Evolutionary conservation across 495 filamentous ascomycete genomes (phyloP).

Genomic region (Evansstolkia leycettana): DNA sequence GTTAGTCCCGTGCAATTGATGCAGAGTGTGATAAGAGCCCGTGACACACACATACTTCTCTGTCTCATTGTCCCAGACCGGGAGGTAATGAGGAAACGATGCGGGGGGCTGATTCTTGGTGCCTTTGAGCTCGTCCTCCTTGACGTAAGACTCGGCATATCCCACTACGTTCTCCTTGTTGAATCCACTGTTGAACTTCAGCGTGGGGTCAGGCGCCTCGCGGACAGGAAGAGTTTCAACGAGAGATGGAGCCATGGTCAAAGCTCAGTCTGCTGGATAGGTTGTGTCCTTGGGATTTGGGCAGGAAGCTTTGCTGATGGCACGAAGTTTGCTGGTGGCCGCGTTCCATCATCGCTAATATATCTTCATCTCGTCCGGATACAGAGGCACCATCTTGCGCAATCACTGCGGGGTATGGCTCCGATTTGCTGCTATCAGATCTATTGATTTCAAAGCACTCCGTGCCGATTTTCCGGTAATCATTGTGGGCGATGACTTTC

Average conservation of each 20-base stretch:
- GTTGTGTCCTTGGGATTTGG: too few relatives aligned
- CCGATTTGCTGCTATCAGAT: too few relatives aligned
- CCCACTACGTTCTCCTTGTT: conserved; percentile 52
- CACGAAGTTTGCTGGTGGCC: too few relatives aligned
- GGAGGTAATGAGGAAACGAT: conserved; percentile 61
- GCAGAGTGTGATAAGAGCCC: background rate
- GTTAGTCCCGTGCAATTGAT: background rate
- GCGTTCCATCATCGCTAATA: background rate
- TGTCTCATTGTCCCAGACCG: conserved; percentile 55
- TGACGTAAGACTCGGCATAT: conserved; percentile 33
- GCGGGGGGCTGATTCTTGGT: conserved; percentile 35
- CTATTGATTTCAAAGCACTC: too few relatives aligned
- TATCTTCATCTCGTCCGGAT: too few relatives aligned
- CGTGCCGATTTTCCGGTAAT: too few relatives aligned
- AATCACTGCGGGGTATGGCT: too few relatives aligned
- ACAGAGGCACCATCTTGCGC: too few relatives aligned
- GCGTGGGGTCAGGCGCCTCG: conserved; percentile 8
- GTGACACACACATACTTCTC: conserved; percentile 18
- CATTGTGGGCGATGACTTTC: too few relatives aligned
- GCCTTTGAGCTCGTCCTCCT: conserved; percentile 31
- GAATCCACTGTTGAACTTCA: conserved; percentile 30
- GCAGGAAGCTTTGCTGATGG: too few relatives aligned
- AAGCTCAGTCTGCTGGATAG: too few relatives aligned
- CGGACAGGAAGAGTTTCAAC: conserved; percentile 6
- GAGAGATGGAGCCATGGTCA: conserved; percentile 14